A percentile compares a stretch with the other conserved stretches of the same genome.
phyloP scores from a whole-genome alignment of 495 filamentous ascomycete species.

The Xanthoparmelia taractica region DNA sequence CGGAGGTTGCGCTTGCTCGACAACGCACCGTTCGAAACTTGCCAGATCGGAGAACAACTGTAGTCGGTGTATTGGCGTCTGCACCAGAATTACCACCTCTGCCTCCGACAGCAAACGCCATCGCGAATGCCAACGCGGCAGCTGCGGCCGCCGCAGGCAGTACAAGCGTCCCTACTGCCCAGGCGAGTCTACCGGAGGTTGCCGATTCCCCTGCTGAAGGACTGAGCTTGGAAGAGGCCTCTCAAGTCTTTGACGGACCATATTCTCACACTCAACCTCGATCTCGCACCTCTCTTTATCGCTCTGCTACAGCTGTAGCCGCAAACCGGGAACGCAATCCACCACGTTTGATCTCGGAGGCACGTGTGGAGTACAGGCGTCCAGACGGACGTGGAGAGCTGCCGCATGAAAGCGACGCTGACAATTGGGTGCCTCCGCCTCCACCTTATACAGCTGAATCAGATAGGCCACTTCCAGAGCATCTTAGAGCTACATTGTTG shows the following conservation, averaged over 20 bases:
- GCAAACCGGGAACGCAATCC: constrained; percentile 58
- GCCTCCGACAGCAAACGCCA: constrained; percentile 21
- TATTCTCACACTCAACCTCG: constrained; percentile 75
- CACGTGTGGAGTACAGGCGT: constrained; percentile 30
- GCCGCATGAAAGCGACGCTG: constrained; percentile 83
- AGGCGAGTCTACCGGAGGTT: not conserved
- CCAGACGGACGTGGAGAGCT: constrained; percentile 60
- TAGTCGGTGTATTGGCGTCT: constrained; percentile 22
- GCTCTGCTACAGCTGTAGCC: constrained; percentile 71
- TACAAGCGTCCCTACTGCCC: not conserved
- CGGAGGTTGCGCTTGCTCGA: constrained; percentile 74
- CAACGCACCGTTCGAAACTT: constrained; percentile 47
- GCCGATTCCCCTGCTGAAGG: constrained; percentile 18
- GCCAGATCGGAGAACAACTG: constrained; percentile 14
- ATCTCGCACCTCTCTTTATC: constrained; percentile 64
- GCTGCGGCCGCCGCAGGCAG: not conserved
- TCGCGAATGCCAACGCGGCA: constrained; percentile 16
- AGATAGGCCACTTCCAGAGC: constrained; percentile 51
- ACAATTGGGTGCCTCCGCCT: constrained; percentile 91
- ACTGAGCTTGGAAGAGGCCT: constrained; percentile 25
- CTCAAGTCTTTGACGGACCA: constrained; percentile 48
- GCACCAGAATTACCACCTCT: constrained; percentile 20
- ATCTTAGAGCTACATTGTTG: constrained; percentile 33
- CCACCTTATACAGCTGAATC: constrained; percentile 73
- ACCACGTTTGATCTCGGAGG: constrained; percentile 28